Percentiles rank a stretch among this genome's conserved stretches.
phyloP scores from a whole-genome alignment of 257 asterid genomes.

The Solanum verrucosum region DNA sequence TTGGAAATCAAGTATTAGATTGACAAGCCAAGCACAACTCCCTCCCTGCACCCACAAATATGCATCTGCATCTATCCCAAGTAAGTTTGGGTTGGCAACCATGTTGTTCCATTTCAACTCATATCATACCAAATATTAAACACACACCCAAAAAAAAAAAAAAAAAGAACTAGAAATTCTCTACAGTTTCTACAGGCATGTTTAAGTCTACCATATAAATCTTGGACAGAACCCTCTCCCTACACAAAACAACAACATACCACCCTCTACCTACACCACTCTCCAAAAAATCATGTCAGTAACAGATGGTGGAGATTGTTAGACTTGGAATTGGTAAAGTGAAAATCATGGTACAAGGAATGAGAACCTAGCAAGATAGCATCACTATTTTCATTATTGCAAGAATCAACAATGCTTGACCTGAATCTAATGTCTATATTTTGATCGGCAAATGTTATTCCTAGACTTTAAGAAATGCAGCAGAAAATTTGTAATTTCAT shows the following conservation, averaged over 20 bases:
- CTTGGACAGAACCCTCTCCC: background rate
- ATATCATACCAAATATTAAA: background rate
- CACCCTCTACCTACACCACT: background rate
- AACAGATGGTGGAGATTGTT: background rate
- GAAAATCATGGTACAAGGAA: background rate
- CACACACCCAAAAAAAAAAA: background rate
- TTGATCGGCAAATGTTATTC: background rate
- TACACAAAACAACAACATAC: background rate
- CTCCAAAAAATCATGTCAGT: background rate
- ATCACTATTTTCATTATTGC: background rate
- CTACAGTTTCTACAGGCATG: background rate
- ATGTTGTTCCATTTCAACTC: background rate
- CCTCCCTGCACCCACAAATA: background rate
- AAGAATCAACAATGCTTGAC: background rate
- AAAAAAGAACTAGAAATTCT: background rate
- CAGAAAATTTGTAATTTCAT: background rate
- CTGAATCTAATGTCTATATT: background rate
- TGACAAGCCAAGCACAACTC: background rate
- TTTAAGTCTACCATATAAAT: background rate
- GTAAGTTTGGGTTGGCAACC: background rate
- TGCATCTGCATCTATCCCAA: background rate
- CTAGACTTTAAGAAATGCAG: background rate
- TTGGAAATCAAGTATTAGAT: background rate
- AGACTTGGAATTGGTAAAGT: background rate
- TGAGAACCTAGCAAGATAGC: background rate